Evolutionary conservation across 805 yeast species (phyloP).

Genomic region (Myxozyma sirexii): DNA sequence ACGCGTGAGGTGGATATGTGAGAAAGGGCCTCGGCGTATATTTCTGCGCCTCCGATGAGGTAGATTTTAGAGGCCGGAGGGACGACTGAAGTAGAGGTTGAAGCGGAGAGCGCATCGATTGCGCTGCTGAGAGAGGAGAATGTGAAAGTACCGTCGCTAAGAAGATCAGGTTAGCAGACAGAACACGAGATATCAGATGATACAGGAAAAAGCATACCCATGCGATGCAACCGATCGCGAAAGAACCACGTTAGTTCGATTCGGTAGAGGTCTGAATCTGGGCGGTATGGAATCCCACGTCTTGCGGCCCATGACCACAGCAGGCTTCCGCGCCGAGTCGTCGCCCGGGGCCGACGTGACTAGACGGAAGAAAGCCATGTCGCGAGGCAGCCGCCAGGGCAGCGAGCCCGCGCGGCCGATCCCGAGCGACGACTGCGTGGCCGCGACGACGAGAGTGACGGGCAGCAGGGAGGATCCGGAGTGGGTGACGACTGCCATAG

Average conservation of each 20-base stretch:
- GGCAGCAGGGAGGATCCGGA: slow-evolving; percentile 10
- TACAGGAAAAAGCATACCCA: slow-evolving; percentile 11
- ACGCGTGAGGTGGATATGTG: slow-evolving; percentile 56
- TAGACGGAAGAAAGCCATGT: slow-evolving; percentile 80
- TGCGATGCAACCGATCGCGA: slow-evolving; percentile 50
- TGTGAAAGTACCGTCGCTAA: slow-evolving; percentile 12
- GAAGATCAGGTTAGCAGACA: background rate
- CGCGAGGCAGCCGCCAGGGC: slow-evolving; percentile 86
- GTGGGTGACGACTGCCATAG: background rate
- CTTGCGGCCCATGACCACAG: slow-evolving; percentile 92
- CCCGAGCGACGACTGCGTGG: slow-evolving; percentile 75
- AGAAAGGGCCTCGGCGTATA: slow-evolving; percentile 63
- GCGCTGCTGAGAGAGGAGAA: slow-evolving; percentile 20
- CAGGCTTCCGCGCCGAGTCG: slow-evolving; percentile 51
- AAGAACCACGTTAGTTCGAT: slow-evolving; percentile 72
- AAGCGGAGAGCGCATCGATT: slow-evolving; percentile 7
- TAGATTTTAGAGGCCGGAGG: slow-evolving; percentile 49
- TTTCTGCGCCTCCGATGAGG: slow-evolving; percentile 91
- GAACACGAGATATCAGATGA: background rate
- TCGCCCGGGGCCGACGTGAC: slow-evolving; percentile 57
- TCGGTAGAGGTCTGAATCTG: slow-evolving; percentile 79
- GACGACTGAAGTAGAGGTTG: background rate
- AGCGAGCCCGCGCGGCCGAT: slow-evolving; percentile 80
- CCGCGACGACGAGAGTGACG: slow-evolving; percentile 74
- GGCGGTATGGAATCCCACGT: slow-evolving; percentile 94